Conservation (phyloP, 2,329 filamentous ascomycete species). For the Epichloe coenophiala region DNA sequence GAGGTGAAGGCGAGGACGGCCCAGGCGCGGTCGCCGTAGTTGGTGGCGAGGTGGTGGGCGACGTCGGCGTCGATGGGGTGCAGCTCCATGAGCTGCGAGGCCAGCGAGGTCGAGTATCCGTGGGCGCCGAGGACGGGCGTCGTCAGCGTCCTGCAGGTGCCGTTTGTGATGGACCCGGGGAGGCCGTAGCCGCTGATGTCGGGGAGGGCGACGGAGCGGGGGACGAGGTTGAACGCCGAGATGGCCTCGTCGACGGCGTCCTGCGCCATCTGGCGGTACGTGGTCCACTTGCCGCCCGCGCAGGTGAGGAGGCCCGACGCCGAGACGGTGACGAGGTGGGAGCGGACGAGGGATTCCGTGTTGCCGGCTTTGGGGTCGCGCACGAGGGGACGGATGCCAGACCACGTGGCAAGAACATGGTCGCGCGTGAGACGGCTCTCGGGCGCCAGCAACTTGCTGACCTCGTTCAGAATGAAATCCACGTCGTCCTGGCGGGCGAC, state of each 20-base stretch:
- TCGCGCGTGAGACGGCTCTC: conserved; percentile 61
- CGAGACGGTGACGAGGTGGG: conserved; percentile 66
- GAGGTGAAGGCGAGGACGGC: conserved; percentile 39
- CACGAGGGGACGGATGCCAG: conserved; percentile 66
- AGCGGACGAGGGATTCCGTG: conserved; percentile 71
- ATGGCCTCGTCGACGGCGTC: conserved; percentile 73
- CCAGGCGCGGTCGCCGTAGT: conserved; percentile 50
- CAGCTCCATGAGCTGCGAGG: conserved; percentile 23
- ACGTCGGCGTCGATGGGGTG: conserved; percentile 23
- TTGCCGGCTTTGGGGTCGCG: conserved; percentile 70
- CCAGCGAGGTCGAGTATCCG: conserved; percentile 37
- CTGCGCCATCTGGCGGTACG: conserved; percentile 79
- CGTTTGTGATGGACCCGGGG: conserved; percentile 39
- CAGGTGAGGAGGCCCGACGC: conserved; percentile 65
- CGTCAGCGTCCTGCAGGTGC: conserved; percentile 60
- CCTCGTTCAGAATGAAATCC: conserved; percentile 68
- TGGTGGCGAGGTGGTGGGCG: conserved; percentile 28
- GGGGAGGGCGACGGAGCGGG: conserved; percentile 38
- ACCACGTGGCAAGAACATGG: conserved; percentile 72
- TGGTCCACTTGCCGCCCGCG: conserved; percentile 79
- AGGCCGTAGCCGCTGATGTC: conserved; percentile 53
- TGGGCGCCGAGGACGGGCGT: conserved; percentile 65
- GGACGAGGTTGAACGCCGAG: conserved; percentile 45
- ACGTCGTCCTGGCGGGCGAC: conserved; percentile 65
- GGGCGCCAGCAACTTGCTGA: conserved; percentile 61